Evolutionary conservation across 2,329 filamentous ascomycete genomes (phyloP).

Genomic region (Diplodia corticola): DNA sequence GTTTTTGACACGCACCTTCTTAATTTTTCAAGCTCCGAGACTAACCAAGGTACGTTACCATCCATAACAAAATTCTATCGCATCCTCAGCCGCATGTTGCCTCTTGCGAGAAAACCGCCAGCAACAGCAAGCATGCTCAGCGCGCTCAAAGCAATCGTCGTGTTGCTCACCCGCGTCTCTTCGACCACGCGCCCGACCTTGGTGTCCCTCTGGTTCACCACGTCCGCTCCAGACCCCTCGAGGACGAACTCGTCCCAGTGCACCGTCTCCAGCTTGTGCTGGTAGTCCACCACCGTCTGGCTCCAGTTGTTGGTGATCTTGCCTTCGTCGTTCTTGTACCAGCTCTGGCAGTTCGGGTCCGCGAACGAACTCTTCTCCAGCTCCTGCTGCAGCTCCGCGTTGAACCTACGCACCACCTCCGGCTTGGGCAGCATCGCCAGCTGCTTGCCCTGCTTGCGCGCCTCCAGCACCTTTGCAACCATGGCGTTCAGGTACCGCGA

Average conservation of each 20-base stretch:
- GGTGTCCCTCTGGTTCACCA: slow-evolving; percentile 38
- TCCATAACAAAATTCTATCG: too few relatives aligned
- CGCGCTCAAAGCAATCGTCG: slow-evolving; percentile 36
- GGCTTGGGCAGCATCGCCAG: slow-evolving; percentile 50
- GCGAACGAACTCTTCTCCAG: slow-evolving; percentile 52
- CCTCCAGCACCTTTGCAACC: slow-evolving; percentile 51
- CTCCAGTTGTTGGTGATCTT: slow-evolving; percentile 60
- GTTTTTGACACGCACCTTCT: not conserved
- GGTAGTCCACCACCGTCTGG: slow-evolving; percentile 57
- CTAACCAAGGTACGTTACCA: too few relatives aligned
- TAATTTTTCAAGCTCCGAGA: too few relatives aligned
- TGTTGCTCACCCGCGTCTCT: slow-evolving; percentile 46
- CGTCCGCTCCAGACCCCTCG: slow-evolving; percentile 37
- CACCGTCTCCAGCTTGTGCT: slow-evolving; percentile 47
- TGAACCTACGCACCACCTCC: slow-evolving; percentile 45
- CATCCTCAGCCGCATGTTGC: not conserved
- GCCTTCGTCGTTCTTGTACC: slow-evolving; percentile 59
- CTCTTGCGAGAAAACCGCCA: slow-evolving; percentile 32
- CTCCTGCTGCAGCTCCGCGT: slow-evolving; percentile 48
- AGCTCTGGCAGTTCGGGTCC: slow-evolving; percentile 55
- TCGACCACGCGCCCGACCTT: slow-evolving; percentile 48
- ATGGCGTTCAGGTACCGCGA: slow-evolving; percentile 55
- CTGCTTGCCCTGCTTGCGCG: slow-evolving; percentile 41
- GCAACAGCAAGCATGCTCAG: slow-evolving; percentile 40
- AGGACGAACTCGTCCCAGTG: slow-evolving; percentile 47